Conservation (phyloP, 208 protist species). For the Acanthamoeba healyi region DNA sequence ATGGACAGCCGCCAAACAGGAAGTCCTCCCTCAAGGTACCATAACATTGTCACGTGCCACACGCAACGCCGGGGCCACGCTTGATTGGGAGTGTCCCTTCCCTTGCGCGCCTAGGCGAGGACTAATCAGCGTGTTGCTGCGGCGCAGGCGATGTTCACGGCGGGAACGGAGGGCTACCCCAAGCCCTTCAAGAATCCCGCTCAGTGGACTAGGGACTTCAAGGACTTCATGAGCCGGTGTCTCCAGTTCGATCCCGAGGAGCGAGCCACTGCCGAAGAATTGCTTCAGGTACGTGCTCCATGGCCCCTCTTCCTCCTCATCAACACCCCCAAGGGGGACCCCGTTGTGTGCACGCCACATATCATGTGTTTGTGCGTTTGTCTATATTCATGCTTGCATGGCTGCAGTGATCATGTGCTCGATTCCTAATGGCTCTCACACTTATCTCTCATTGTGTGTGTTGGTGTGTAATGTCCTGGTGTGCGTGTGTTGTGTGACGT, state of each 20-base stretch:
- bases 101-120: no score
- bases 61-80: no score
- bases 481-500: background rate
- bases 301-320: background rate
- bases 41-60: background rate
- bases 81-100: background rate
- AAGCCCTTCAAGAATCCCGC: slow-evolving; percentile 73
- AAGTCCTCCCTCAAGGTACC: slow-evolving; percentile 75
- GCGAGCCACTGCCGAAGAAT: slow-evolving; percentile 64
- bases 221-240: slow-evolving; percentile 71
- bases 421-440: no score
- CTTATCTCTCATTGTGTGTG: background rate
- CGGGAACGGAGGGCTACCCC: slow-evolving; percentile 65
- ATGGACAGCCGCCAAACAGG: slow-evolving; percentile 73
- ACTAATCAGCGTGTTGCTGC: no score
- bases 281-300: slow-evolving; percentile 54
- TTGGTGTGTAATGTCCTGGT: background rate
- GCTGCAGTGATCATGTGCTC: background rate
- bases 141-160: slow-evolving; percentile 73
- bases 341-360: no score
- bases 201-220: slow-evolving; percentile 72
- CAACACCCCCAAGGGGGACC: background rate
- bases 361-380: background rate
- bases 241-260: slow-evolving; percentile 46
- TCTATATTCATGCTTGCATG: background rate